phyloP scores from a whole-genome alignment of 2,329 filamentous ascomycete genomes.

The Aspergillus arachidicola region DNA sequence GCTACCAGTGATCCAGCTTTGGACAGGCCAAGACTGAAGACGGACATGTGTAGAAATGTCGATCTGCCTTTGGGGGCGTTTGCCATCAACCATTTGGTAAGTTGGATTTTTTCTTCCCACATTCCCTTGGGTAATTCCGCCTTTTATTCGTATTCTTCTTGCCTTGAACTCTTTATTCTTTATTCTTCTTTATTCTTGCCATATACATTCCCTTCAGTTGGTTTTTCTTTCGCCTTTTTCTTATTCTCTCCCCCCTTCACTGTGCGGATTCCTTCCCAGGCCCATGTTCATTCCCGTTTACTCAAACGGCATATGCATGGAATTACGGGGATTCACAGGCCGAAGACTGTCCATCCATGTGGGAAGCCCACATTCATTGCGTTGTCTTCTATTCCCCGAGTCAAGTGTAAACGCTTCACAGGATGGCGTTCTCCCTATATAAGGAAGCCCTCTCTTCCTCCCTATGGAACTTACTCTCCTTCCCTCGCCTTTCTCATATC shows the following conservation, averaged over 20 bases:
- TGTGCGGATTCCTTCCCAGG: background rate
- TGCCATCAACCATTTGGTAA: conserved; percentile 27
- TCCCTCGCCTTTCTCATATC: conserved; percentile 2
- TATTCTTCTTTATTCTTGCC: too few species aligned
- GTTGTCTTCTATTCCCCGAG: conserved; percentile 15
- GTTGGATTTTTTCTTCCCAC: conserved; percentile 5
- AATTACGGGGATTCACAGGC: conserved; percentile 19
- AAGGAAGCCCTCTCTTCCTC: conserved; percentile 8
- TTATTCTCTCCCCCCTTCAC: background rate
- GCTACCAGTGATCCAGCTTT: conserved; percentile 24
- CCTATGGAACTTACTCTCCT: conserved; percentile 5
- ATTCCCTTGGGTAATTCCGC: background rate
- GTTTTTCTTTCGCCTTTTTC: background rate
- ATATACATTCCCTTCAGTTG: background rate
- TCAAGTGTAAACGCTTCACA: conserved; percentile 16
- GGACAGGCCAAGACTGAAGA: conserved; percentile 20
- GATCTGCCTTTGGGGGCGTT: conserved; percentile 28
- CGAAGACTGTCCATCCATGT: conserved; percentile 14
- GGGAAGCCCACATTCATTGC: conserved; percentile 19
- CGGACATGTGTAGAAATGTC: conserved; percentile 28
- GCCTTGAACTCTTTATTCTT: too few species aligned
- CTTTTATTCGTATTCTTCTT: background rate
- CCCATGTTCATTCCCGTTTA: conserved; percentile 14
- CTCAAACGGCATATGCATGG: conserved; percentile 17
- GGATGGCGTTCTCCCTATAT: conserved; percentile 11